phyloP scores from a whole-genome alignment of 73 alveolate genomes.

The Vitrella brassicaformis region DNA sequence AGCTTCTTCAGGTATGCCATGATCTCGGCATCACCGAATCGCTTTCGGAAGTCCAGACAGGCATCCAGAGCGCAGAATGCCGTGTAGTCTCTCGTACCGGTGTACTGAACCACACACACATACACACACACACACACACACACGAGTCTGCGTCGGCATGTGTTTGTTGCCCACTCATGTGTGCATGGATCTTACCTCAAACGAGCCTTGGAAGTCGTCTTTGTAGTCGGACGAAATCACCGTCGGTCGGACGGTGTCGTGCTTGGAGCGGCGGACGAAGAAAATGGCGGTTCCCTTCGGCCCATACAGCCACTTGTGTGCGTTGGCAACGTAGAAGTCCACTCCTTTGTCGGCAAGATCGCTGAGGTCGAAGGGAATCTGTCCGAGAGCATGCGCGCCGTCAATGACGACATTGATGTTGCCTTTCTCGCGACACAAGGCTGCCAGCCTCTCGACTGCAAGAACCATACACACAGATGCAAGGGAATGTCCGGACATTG shows the following conservation, averaged over 20 bases:
- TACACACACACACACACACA: too few relatives aligned
- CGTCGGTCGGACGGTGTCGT: conserved; percentile 1
- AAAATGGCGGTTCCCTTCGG: conserved; percentile 9
- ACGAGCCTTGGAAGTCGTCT: too few relatives aligned
- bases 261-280: neutral
- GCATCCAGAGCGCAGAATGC: conserved; percentile 5
- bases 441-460: conserved; percentile 3
- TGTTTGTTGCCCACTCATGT: too few relatives aligned
- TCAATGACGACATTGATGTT: conserved; percentile 5
- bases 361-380: conserved; percentile 1
- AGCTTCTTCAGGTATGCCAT: neutral
- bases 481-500: too few relatives aligned
- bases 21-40: conserved; percentile 1
- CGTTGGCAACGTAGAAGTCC: conserved; percentile 11
- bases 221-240: too few relatives aligned
- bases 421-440: neutral
- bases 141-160: too few relatives aligned
- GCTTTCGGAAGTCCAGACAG: conserved; percentile 1
- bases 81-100: conserved; percentile 10
- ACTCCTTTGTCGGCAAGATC: conserved; percentile 3
- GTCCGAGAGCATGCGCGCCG: conserved; percentile 10
- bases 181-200: too few relatives aligned
- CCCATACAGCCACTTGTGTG: conserved; percentile 7
- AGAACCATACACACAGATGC: too few relatives aligned
- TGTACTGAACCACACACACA: too few relatives aligned